Evolutionary conservation across 2,329 filamentous ascomycete species (phyloP).

Genomic region (Teratosphaeria pseudoeucalypti): DNA sequence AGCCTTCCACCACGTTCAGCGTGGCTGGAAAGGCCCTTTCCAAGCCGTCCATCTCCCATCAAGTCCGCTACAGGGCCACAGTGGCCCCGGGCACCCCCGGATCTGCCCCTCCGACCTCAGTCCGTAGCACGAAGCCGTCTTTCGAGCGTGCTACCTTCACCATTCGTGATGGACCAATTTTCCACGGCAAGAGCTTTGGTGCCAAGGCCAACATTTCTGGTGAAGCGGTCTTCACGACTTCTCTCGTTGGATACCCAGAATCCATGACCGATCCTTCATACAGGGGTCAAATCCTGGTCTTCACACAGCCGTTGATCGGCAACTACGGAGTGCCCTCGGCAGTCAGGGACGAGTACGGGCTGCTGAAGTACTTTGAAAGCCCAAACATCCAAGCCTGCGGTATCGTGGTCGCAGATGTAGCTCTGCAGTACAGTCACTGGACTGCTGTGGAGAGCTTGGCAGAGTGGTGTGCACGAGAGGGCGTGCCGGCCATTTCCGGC

Average conservation of each 20-base stretch:
- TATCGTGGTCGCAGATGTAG: slow-evolving; percentile 91
- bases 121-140: slow-evolving; percentile 49
- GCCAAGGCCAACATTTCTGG: slow-evolving; percentile 94
- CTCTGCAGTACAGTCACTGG: slow-evolving; percentile 94
- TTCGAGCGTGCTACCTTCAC: slow-evolving; percentile 84
- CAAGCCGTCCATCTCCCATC: slow-evolving; percentile 20
- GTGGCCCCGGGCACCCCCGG: slow-evolving; percentile 61
- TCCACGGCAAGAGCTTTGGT: slow-evolving; percentile 92
- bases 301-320: slow-evolving; percentile 94
- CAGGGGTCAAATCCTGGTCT: slow-evolving; percentile 87
- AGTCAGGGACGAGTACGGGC: slow-evolving; percentile 73
- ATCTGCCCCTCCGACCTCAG: slow-evolving; percentile 50
- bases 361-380: slow-evolving; percentile 96
- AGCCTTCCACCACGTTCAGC: slow-evolving; percentile 39
- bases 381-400: slow-evolving; percentile 94
- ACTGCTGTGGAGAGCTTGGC: slow-evolving; percentile 89
- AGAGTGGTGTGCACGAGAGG: slow-evolving; percentile 92
- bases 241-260: slow-evolving; percentile 90
- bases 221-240: slow-evolving; percentile 97
- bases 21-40: slow-evolving; percentile 4
- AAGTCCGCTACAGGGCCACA: slow-evolving; percentile 49
- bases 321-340: slow-evolving; percentile 95
- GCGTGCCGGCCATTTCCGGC: slow-evolving; percentile 88
- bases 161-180: slow-evolving; percentile 89
- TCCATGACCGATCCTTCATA: slow-evolving; percentile 63